Evolutionary conservation across 345 rosid genomes (phyloP).

Genomic region (Corchorus olitorius): DNA sequence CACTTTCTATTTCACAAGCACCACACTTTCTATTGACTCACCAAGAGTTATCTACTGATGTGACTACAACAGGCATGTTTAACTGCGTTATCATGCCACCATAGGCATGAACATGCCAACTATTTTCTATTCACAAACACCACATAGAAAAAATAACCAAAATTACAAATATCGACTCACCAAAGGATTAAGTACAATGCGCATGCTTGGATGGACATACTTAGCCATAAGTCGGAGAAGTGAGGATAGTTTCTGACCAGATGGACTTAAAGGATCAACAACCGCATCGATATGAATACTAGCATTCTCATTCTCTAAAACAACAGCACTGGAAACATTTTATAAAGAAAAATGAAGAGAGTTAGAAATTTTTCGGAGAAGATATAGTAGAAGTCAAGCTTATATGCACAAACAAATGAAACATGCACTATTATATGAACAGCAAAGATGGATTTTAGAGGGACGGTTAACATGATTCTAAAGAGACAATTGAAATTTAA

Average conservation of each 20-base stretch:
- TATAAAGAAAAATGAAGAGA: not conserved
- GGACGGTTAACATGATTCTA: not conserved
- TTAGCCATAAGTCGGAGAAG: slow-evolving; percentile 76
- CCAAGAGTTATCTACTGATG: slow-evolving; percentile 75
- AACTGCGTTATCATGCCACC: not conserved
- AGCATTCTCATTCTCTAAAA: slow-evolving; percentile 69
- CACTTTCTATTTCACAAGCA: slow-evolving; percentile 5
- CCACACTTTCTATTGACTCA: slow-evolving; percentile 36
- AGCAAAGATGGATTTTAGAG: not conserved
- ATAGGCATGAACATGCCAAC: not conserved
- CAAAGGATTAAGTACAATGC: slow-evolving; percentile 91
- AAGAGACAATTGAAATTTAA: not conserved
- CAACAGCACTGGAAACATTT: slow-evolving; percentile 71
- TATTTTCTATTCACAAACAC: not conserved
- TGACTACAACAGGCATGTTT: slow-evolving; percentile 19
- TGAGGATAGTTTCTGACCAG: slow-evolving; percentile 89
- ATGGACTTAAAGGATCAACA: slow-evolving; percentile 89
- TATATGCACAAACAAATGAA: not conserved
- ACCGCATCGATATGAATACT: slow-evolving; percentile 92
- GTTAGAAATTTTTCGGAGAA: slow-evolving; percentile 1
- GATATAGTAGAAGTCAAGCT: not conserved
- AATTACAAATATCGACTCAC: slow-evolving; percentile 46
- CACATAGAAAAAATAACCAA: slow-evolving; percentile 3
- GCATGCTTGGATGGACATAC: slow-evolving; percentile 87
- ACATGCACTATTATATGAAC: not conserved